Evolutionary conservation across 768 basidiomycete genomes (phyloP), one percentile per base, ranked within the genome.

Genomic region (Amanita thiersii): DNA sequence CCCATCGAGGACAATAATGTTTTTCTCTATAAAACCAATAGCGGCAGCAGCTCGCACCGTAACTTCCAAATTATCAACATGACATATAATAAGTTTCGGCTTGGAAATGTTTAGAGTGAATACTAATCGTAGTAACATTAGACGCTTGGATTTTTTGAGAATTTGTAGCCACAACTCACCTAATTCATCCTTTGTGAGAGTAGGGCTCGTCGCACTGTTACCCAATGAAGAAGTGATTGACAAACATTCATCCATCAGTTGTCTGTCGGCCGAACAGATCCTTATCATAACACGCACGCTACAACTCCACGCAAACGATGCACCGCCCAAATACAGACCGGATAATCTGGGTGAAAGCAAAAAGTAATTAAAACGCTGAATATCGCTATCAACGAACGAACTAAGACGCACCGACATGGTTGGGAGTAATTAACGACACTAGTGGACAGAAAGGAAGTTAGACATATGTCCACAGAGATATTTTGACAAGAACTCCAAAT

Each of bases 261-360:
- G 66, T 55, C 45, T 80, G 79, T 51, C 73, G 65, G 3, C 52
- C 63, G n/a, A 80, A 63, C 50, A 80, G 77, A 10, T 65, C 68
- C 1, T n/a, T 67, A 73, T 52, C 68, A 77, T 24, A 17, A 36
- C 8, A 44, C 66, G 39, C 55, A 77, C 75, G 72, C 70, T 39
- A 76, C 61, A 46, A 73, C 64, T 23, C 58, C 73, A 39, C 76
- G 75, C 5, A 78, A 58, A 39, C 64, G 56, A 45, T 73, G 71
- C 10, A 67, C 51, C 9, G 73, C 73, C 76, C 77, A 78, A 3
- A 70, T 54, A 17, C 61, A 63, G 2, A 63, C 50, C 1, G 68
- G 61, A 52, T 72, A 77, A 43, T 75, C 75, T 73, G 29, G n/a
- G 15, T n/a, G 14, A 5, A 12, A 10, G 35, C n/a, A 20, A 15